These are phyloP conservation scores for Moricandia arvensis DNA, from an alignment of 345 rosid genomes.

Conservation along the genomic window DNA sequence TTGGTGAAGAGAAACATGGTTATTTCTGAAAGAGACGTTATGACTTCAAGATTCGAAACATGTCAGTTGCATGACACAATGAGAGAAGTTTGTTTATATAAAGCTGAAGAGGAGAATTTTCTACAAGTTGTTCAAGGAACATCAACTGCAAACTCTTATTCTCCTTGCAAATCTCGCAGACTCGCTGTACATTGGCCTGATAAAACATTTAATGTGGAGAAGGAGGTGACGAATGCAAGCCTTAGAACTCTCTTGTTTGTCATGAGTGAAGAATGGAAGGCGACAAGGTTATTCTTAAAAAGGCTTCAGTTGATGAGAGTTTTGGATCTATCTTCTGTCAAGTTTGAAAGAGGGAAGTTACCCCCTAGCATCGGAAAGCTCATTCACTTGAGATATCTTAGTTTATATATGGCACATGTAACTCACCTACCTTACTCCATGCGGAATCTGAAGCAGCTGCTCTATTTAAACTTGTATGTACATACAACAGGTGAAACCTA, in stretches of 20 bases:
- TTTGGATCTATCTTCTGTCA: slow-evolving; percentile 29
- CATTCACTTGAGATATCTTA: slow-evolving; percentile 39
- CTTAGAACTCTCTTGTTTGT: slow-evolving; percentile 4
- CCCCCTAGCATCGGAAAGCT: slow-evolving; percentile 34
- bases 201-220: not conserved
- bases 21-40: not conserved
- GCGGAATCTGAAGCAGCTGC: not conserved
- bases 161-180: not conserved
- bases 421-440: slow-evolving; percentile 21
- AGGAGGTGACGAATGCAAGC: not conserved
- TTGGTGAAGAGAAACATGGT: slow-evolving; percentile 39
- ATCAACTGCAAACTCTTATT: not conserved
- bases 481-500: not conserved
- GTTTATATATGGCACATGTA: not conserved
- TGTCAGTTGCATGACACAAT: slow-evolving; percentile 27
- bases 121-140: not conserved
- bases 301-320: slow-evolving; percentile 34
- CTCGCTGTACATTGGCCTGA: not conserved
- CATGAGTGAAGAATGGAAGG: not conserved
- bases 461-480: not conserved
- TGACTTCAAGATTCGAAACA: not conserved
- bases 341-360: not conserved
- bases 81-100: slow-evolving; percentile 27
- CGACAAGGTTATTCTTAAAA: too few relatives aligned
- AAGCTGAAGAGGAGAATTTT: slow-evolving; percentile 28